These are phyloP conservation scores for Boletus mariae DNA, from an alignment of 1,284 basidiomycete genomes.

Conservation along the genomic window DNA sequence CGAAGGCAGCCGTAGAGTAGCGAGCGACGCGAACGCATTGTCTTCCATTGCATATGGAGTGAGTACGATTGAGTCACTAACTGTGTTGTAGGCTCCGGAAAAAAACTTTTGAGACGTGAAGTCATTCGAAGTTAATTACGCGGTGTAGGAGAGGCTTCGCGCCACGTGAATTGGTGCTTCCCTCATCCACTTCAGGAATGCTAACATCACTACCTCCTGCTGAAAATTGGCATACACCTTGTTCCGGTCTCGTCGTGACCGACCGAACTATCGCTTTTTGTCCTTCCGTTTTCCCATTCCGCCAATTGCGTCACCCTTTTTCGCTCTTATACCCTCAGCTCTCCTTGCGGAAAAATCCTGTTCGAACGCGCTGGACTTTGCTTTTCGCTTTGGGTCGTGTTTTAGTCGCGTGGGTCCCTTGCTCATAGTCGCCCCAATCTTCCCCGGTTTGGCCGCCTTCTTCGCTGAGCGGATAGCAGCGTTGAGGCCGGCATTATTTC, in stretches of 20 bases:
- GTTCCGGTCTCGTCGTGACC: neutral
- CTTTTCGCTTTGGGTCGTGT: conserved; percentile 20
- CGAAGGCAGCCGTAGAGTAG: conserved; percentile 53
- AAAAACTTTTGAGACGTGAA: conserved; percentile 12
- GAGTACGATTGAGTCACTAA: neutral
- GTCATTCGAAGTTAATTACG: conserved; percentile 24
- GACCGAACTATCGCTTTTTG: conserved; percentile 35
- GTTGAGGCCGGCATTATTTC: conserved; percentile 52
- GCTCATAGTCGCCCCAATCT: conserved; percentile 35
- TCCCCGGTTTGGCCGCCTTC: conserved; percentile 59
- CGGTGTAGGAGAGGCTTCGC: conserved; percentile 18
- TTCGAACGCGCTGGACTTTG: conserved; percentile 37
- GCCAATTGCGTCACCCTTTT: conserved; percentile 45
- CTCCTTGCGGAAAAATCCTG: conserved; percentile 39
- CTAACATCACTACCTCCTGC: neutral
- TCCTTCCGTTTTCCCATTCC: conserved; percentile 48
- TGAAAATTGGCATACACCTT: neutral
- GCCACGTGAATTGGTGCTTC: conserved; percentile 31
- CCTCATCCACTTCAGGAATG: conserved; percentile 9
- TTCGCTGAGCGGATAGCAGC: conserved; percentile 85
- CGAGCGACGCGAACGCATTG: conserved; percentile 54
- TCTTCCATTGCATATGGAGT: conserved; percentile 34
- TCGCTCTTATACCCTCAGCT: conserved; percentile 46
- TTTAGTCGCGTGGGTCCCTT: conserved; percentile 14
- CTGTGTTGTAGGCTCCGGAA: conserved; percentile 1